Evolutionary conservation across 2,329 filamentous ascomycete genomes (phyloP).

Genomic region (Teratosphaeria zuluensis): DNA sequence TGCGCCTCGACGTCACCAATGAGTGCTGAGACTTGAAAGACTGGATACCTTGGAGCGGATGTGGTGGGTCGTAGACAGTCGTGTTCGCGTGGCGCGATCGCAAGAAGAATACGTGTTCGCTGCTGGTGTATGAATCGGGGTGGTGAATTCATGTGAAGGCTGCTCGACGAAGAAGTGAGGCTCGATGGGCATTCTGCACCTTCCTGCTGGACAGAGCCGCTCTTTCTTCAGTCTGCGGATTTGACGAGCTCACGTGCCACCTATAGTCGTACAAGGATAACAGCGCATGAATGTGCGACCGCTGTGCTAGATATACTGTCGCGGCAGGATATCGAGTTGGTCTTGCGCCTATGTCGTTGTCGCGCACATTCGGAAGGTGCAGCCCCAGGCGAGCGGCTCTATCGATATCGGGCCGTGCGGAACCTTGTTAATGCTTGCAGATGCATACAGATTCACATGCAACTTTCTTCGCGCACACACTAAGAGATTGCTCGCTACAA

Average conservation of each 20-base stretch:
- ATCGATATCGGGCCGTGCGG: background rate
- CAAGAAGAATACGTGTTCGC: background rate
- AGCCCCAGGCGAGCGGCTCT: background rate
- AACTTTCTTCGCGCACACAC: background rate
- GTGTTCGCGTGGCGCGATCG: background rate
- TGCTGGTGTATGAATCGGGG: background rate
- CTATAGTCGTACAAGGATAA: background rate
- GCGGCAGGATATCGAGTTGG: background rate
- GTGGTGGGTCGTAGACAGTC: background rate
- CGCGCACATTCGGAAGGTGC: background rate
- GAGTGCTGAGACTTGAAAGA: background rate
- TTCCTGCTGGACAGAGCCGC: background rate
- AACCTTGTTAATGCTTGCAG: background rate
- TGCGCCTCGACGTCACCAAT: background rate
- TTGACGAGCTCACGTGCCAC: background rate
- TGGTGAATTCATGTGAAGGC: background rate
- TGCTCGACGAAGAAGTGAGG: slow-evolving; percentile 3
- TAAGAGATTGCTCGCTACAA: background rate
- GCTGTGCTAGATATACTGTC: background rate
- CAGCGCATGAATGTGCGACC: background rate
- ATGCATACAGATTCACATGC: background rate
- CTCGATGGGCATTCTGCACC: background rate
- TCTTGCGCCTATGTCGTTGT: background rate
- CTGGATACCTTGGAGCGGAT: background rate
- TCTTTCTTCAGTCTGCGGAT: background rate